Conservation (phyloP, 768 basidiomycete species). For the Mycena pura region DNA sequence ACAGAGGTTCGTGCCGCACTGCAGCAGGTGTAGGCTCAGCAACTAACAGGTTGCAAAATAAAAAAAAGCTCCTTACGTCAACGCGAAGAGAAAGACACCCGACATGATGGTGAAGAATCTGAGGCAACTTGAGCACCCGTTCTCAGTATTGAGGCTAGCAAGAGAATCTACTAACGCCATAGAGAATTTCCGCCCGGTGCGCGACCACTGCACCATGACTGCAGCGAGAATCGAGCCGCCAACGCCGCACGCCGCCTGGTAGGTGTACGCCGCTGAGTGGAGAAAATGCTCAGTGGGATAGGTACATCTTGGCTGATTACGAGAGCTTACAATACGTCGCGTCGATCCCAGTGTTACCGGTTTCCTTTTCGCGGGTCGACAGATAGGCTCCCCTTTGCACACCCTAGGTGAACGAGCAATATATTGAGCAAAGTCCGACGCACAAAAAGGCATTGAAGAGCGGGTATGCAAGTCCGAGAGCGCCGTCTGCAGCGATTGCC, state of each 20-base stretch:
- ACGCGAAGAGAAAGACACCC: conserved; percentile 62
- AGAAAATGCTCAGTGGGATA: not conserved
- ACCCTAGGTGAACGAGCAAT: conserved; percentile 30
- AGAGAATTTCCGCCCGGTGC: conserved; percentile 24
- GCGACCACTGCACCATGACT: conserved; percentile 33
- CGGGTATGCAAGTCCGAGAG: conserved; percentile 69
- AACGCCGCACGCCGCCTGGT: conserved; percentile 52
- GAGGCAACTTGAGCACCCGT: conserved; percentile 56
- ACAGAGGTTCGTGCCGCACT: conserved; percentile 56
- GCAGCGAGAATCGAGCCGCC: conserved; percentile 64
- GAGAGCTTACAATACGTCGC: conserved; percentile 42
- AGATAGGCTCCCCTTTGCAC: conserved; percentile 31
- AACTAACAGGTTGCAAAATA: conserved; percentile 31
- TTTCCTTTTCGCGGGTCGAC: not conserved
- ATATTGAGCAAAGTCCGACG: not conserved
- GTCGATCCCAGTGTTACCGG: conserved; percentile 4
- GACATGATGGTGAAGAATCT: conserved; percentile 59
- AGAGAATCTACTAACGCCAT: conserved; percentile 32
- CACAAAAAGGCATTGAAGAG: conserved; percentile 54
- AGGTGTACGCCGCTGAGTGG: conserved; percentile 36
- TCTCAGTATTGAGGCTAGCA: conserved; percentile 55
- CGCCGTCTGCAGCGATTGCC: conserved; percentile 39
- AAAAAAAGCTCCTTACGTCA: conserved; percentile 55
- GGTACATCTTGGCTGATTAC: conserved; percentile 44
- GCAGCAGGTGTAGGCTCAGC: conserved; percentile 47